Base-by-base conservation (phyloP, 768 basidiomycete genomes). In the Lactifluus volemus region DNA sequence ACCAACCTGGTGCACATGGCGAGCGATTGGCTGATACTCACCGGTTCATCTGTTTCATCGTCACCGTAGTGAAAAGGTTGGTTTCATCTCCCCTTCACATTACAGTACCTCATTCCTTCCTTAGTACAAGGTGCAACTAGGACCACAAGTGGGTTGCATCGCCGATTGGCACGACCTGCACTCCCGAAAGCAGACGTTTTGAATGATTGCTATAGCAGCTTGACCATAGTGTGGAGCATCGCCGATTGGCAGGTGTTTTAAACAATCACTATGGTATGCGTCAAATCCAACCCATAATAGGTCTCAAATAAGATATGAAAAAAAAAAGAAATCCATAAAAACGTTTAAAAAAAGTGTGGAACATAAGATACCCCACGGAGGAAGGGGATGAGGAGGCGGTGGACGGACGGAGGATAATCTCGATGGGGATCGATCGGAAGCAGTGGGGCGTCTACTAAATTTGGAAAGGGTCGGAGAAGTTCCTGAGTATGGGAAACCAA, bases 391-490 rank as follows among this genome's bases (percentile, higher is more conserved):
- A 25, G 25, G 32, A 5, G 9, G 32, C 32, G 32, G 6, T 60
- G 54, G 12, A 41, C 29, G 34, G 29, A 51, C 30, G 30, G 5
- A 9, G n/a, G 19, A 12, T 39, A 41, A 61, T 61, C 59, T 51
- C 58, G 58, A 58, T 58, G 58, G 57, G 42, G 42, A 58, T 60
- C 54, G 49, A 44, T 60, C 53, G 48, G 48, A 32, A n/a, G 53
- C 25, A 41, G 17, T 7, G 25, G 38, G 30, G 59, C 52, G 53
- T 48, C 48, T 45, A n/a, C 53, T 44, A 53, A 34, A 55, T 55
- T 60, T 55, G 59, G 41, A 51, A 44, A 17, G n/a, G 54, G 25
- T 25, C 49, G 41, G 59, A 42, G 25, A 19, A 54, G 15, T n/a
- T 21, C 10, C 45, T 25, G 7, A 25, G 21, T 11, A 15, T 47